Evolutionary conservation across 306 rosid genomes (phyloP), one percentile per base, ranked within the genome.

Genomic region (Fragaria ananassa): DNA sequence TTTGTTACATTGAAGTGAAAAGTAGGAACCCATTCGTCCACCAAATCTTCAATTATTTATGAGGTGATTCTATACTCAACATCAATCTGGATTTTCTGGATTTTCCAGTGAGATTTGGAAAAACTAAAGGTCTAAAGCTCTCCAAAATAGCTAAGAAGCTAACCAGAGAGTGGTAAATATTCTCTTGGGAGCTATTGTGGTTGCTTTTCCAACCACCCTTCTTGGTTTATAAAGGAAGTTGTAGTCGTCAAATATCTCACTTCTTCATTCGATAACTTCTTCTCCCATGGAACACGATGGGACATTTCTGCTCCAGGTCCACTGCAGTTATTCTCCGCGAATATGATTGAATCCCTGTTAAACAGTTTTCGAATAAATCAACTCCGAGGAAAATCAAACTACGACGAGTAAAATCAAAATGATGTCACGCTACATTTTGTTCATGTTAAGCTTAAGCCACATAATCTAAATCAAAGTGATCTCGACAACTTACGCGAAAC

Each of bases 251-350:
- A 74, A 2, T 80, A 12, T 1, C 10, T 14, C 1, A 46, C 10
- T 47, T 74, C 41, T 0, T 10, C 17, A 8, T 8, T 0, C 13
- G 75, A 0, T 39, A 74, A 69, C n/a, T 25, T 65, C 64, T 80
- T 74, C 61, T 23, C 76, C 83, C 83, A 74, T 18, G 42, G 3
- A 29, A 80, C 65, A 14, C 80, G 72, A n/a, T 21, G 29, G 0
- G 75, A 67, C 42, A 8, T 58, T 68, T 80, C 11, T 11, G 83
- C 49, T 0, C 79, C 71, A 4, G 83, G 76, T 61, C 83, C 83
- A 1, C 4, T 14, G 39, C 83, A 74, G 15, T 71, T 49, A 25
- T 7, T 71, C 76, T 80, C 72, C 1, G 67, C 9, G 35, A 42
- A 80, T 19, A 54, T 74, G 62, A 80, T 44, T 3, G 27, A n/a